Evolutionary conservation across 2,329 filamentous ascomycete genomes (phyloP).

Genomic region (Claviceps sp.): DNA sequence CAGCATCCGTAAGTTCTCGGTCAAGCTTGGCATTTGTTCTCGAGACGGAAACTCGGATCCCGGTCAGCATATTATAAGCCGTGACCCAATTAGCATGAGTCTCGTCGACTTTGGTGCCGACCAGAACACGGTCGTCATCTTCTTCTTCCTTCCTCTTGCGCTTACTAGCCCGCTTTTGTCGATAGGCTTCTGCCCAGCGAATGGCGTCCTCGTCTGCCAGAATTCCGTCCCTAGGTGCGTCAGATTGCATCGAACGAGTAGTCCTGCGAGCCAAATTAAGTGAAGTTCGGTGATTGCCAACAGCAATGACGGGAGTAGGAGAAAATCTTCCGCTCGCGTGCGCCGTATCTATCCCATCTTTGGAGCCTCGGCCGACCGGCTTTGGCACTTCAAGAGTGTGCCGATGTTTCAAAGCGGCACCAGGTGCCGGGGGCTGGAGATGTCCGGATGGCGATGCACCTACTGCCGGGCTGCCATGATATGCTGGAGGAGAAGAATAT

Average conservation of each 20-base stretch:
- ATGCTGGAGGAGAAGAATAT: slow-evolving; percentile 51
- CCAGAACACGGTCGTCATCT: slow-evolving; percentile 86
- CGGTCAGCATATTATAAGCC: slow-evolving; percentile 98
- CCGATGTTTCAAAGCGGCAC: slow-evolving; percentile 57
- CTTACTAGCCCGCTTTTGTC: slow-evolving; percentile 82
- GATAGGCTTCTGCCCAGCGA: slow-evolving; percentile 84
- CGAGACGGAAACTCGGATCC: slow-evolving; percentile 92
- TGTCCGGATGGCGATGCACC: slow-evolving; percentile 35
- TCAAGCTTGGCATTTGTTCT: slow-evolving; percentile 95
- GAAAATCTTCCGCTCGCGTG: slow-evolving; percentile 73
- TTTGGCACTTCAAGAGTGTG: slow-evolving; percentile 83
- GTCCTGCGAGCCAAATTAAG: slow-evolving; percentile 66
- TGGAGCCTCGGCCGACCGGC: slow-evolving; percentile 52
- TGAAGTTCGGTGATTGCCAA: slow-evolving; percentile 61
- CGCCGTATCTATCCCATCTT: slow-evolving; percentile 54
- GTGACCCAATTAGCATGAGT: slow-evolving; percentile 95
- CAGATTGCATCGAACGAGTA: slow-evolving; percentile 76
- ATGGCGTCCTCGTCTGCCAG: slow-evolving; percentile 80
- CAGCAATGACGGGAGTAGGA: slow-evolving; percentile 40
- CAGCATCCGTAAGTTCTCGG: slow-evolving; percentile 73
- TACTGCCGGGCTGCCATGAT: slow-evolving; percentile 26
- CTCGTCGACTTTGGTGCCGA: slow-evolving; percentile 96
- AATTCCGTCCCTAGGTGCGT: slow-evolving; percentile 70
- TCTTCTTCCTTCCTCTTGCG: slow-evolving; percentile 70
- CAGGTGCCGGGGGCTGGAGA: slow-evolving; percentile 29